Conservation (phyloP, 2,329 filamentous ascomycete genomes). For the Pezicula carpinea region DNA sequence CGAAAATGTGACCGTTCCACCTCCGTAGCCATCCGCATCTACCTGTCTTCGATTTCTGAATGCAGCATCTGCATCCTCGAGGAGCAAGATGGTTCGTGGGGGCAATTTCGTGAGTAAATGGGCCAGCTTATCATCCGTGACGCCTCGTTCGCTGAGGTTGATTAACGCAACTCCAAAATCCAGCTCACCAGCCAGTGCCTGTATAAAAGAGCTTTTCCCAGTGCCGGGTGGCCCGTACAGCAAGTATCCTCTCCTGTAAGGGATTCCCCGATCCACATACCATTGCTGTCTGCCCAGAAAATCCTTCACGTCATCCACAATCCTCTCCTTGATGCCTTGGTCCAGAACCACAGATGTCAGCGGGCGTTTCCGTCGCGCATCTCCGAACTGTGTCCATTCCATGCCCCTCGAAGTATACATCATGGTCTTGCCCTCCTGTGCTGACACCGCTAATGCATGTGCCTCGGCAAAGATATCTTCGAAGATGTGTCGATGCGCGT, state of each 20-base stretch:
- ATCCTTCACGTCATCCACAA: slow-evolving; percentile 46
- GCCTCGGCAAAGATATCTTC: slow-evolving; percentile 87
- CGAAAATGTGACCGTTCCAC: slow-evolving; percentile 66
- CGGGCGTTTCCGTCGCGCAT: slow-evolving; percentile 80
- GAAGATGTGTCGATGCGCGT: slow-evolving; percentile 83
- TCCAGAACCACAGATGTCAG: slow-evolving; percentile 85
- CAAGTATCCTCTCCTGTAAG: slow-evolving; percentile 72
- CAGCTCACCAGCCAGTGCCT: slow-evolving; percentile 74
- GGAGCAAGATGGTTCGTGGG: slow-evolving; percentile 46
- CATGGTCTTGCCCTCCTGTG: slow-evolving; percentile 86
- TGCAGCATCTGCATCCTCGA: slow-evolving; percentile 51
- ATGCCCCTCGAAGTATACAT: slow-evolving; percentile 84
- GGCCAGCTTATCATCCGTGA: slow-evolving; percentile 55
- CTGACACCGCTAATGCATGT: slow-evolving; percentile 70
- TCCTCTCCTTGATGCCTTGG: slow-evolving; percentile 59
- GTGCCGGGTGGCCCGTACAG: slow-evolving; percentile 74
- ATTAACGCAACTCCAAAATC: slow-evolving; percentile 49
- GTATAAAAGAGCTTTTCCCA: slow-evolving; percentile 89
- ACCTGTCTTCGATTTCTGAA: slow-evolving; percentile 57
- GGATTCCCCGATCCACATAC: slow-evolving; percentile 74
- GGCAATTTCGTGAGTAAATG: slow-evolving; percentile 47
- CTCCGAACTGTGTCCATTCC: slow-evolving; percentile 80
- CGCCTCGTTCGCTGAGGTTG: slow-evolving; percentile 40
- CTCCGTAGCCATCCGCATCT: slow-evolving; percentile 24
- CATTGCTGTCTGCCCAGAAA: slow-evolving; percentile 72